Percentiles rank a stretch among this genome's conserved stretches.
These are phyloP conservation scores for Glycine latifolia DNA, from an alignment of 306 rosid genomes.

Conservation along the genomic window DNA sequence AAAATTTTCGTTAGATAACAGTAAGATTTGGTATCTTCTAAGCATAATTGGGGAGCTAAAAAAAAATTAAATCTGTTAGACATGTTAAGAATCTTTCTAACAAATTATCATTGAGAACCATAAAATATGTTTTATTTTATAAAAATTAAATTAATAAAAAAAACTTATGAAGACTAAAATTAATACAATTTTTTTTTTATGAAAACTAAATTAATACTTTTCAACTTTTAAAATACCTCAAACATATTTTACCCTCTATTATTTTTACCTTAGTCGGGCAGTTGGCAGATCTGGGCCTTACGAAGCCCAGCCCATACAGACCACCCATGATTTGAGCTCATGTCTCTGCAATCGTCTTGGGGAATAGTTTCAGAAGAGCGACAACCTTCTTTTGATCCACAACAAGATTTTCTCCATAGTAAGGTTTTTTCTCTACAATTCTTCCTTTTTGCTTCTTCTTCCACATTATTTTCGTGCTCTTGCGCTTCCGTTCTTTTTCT, in stretches of 20 bases:
- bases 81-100: no score
- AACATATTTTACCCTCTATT: background rate
- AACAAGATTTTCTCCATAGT: no score
- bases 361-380: background rate
- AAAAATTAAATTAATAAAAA: no score
- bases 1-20: no score
- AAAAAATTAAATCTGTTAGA: no score
- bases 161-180: background rate
- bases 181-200: background rate
- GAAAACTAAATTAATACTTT: no score
- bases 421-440: slow-evolving; percentile 14
- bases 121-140: no score
- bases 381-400: background rate
- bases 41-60: no score
- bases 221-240: background rate
- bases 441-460: background rate
- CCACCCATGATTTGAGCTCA: background rate
- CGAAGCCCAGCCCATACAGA: slow-evolving; percentile 1
- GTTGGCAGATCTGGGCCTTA: background rate
- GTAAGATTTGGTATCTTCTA: no score
- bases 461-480: background rate
- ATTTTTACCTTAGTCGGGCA: no score
- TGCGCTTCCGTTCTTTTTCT: background rate
- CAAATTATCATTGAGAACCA: no score
- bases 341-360: no score